phyloP scores from a whole-genome alignment of 2,329 filamentous ascomycete genomes.

The Diplodia seriata region DNA sequence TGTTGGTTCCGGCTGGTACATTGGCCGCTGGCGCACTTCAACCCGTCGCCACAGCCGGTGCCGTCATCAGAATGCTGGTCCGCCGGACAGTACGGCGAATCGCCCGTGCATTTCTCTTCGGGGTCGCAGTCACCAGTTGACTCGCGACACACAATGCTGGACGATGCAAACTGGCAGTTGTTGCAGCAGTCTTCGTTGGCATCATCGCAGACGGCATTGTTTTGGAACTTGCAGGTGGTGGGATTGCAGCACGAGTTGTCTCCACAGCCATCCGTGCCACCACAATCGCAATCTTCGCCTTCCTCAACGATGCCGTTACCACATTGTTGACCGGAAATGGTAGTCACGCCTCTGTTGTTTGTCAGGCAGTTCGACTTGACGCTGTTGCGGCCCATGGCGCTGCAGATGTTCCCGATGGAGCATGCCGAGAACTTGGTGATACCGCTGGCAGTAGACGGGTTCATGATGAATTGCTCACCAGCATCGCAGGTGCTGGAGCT shows the following conservation, averaged over 20 bases:
- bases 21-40: constrained; percentile 88
- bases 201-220: constrained; percentile 78
- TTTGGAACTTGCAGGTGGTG: constrained; percentile 82
- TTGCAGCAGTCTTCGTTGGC: constrained; percentile 85
- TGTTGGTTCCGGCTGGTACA: constrained; percentile 92
- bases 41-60: constrained; percentile 70
- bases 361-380: constrained; percentile 79
- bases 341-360: constrained; percentile 83
- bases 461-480: constrained; percentile 87
- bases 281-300: constrained; percentile 96
- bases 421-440: constrained; percentile 87
- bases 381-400: constrained; percentile 76
- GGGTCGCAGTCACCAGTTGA: constrained; percentile 86
- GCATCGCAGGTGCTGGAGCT: constrained; percentile 71
- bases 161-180: constrained; percentile 70
- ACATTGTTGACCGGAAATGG: constrained; percentile 83
- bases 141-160: constrained; percentile 77
- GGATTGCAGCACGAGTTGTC: constrained; percentile 84
- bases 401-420: constrained; percentile 92
- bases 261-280: constrained; percentile 74
- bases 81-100: constrained; percentile 72
- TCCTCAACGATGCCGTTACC: constrained; percentile 96
- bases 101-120: constrained; percentile 80
- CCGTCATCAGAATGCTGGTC: constrained; percentile 76
- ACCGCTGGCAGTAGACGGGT: constrained; percentile 77